A percentile compares a stretch with the other conserved stretches of the same genome.
Evolutionary conservation across 176 grass and related monocot species (phyloP).

Genomic region (Musa troglodytarum): DNA sequence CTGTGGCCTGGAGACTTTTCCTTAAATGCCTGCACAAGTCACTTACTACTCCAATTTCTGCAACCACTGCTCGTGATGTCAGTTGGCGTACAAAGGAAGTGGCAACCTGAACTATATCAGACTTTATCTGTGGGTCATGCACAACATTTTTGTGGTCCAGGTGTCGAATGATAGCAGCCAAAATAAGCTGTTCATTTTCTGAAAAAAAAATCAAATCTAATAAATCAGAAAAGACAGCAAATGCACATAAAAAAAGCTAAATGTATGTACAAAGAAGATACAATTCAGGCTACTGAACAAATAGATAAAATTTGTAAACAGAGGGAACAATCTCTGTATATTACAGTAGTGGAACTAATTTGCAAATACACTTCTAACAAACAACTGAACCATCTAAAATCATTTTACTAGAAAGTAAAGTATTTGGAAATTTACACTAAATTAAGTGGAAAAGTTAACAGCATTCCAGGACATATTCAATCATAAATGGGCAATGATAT

Average conservation of each 20-base stretch:
- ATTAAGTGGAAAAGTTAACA: no score
- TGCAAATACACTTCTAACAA: no score
- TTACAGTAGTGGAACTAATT: no score
- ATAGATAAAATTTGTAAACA: no score
- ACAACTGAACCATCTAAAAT: no score
- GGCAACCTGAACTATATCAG: slow-evolving; percentile 77
- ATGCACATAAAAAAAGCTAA: background rate
- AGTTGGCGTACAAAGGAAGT: slow-evolving; percentile 61
- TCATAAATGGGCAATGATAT: no score
- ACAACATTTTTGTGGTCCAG: slow-evolving; percentile 82
- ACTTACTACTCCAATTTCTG: slow-evolving; percentile 59
- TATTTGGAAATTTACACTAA: no score
- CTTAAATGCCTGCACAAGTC: slow-evolving; percentile 93
- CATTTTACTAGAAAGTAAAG: no score
- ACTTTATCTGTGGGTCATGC: slow-evolving; percentile 56
- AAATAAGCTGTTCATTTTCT: slow-evolving; percentile 76
- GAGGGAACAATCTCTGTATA: no score
- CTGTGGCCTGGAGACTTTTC: slow-evolving; percentile 73
- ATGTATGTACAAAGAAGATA: background rate
- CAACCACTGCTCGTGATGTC: slow-evolving; percentile 45
- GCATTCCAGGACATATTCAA: no score
- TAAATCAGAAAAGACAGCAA: background rate
- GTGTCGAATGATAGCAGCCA: slow-evolving; percentile 70
- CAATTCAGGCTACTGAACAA: no score
- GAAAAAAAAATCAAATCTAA: slow-evolving; percentile 16